Percentiles rank a stretch among this genome's conserved stretches.
phyloP scores from a whole-genome alignment of 2,329 filamentous ascomycete species.

The Coleophoma crateriformis region DNA sequence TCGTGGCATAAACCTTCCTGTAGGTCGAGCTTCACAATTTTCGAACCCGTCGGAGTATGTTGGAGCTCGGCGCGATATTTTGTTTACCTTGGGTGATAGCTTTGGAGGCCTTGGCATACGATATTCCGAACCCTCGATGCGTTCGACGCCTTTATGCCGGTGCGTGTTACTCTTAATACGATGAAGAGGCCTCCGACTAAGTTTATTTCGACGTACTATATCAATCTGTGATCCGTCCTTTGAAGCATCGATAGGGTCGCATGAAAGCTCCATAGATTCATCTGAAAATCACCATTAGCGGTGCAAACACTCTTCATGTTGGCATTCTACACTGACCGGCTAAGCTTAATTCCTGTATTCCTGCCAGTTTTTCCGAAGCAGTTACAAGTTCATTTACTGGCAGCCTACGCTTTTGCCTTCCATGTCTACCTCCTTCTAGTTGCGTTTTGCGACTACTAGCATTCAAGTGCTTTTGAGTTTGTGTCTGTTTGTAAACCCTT shows the following conservation, averaged over 20 bases:
- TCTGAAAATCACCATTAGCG: not conserved
- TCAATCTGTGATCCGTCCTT: too few species aligned
- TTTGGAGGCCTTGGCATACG: constrained; percentile 11
- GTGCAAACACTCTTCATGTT: not conserved
- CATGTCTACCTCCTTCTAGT: too few species aligned
- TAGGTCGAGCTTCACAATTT: constrained; percentile 16
- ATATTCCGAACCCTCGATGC: constrained; percentile 10
- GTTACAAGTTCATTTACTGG: constrained; percentile 13
- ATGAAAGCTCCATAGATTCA: constrained; percentile 6
- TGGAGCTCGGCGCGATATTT: not conserved
- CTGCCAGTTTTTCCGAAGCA: not conserved
- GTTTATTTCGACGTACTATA: constrained; percentile 1
- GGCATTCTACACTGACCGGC: not conserved
- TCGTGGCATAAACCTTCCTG: constrained; percentile 14
- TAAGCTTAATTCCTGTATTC: not conserved
- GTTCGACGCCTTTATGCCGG: constrained; percentile 1
- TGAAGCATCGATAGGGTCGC: constrained; percentile 13
- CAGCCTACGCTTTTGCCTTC: constrained; percentile 2
- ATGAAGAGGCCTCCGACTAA: not conserved
- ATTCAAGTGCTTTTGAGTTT: too few species aligned
- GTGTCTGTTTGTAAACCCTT: too few species aligned
- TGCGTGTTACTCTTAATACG: not conserved
- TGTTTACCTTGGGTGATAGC: not conserved
- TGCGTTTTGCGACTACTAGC: too few species aligned
- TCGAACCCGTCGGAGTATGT: constrained; percentile 21